These are phyloP conservation scores for Actinidia chinensis DNA, from an alignment of 179 eudicot species.

Conservation along the genomic window DNA sequence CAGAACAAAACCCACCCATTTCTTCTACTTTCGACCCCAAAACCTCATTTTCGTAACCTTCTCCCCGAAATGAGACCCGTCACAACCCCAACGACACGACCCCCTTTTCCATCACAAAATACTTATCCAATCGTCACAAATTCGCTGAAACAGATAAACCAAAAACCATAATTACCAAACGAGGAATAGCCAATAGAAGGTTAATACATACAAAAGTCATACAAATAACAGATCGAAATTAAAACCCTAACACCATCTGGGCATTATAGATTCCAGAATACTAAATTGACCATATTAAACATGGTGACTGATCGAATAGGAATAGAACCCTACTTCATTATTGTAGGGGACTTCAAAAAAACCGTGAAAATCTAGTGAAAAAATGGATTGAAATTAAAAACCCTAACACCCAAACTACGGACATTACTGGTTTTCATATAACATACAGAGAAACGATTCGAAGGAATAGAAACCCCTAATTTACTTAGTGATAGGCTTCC, in stretches of 20 bases:
- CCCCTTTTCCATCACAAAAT: slow-evolving; percentile 68
- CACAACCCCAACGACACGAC: slow-evolving; percentile 41
- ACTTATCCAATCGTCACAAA: slow-evolving; percentile 25
- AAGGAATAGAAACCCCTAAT: too few relatives aligned
- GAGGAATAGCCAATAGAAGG: background rate
- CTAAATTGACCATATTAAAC: too few relatives aligned
- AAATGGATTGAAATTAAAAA: too few relatives aligned
- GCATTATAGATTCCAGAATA: too few relatives aligned
- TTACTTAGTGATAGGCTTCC: too few relatives aligned
- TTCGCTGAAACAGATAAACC: slow-evolving; percentile 21
- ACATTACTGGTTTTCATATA: too few relatives aligned
- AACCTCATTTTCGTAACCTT: slow-evolving; percentile 29
- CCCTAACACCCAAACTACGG: too few relatives aligned
- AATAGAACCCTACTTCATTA: too few relatives aligned
- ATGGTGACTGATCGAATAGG: too few relatives aligned
- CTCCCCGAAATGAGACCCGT: slow-evolving; percentile 35
- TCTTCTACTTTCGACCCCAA: slow-evolving; percentile 30
- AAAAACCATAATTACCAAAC: background rate
- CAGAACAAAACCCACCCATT: slow-evolving; percentile 24
- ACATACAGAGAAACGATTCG: too few relatives aligned
- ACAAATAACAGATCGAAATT: background rate
- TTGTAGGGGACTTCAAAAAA: too few relatives aligned
- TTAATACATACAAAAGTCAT: background rate
- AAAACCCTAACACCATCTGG: slow-evolving; percentile 17
- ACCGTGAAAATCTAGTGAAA: too few relatives aligned